Evolutionary conservation across 202 grass and related monocot species (phyloP).

Genomic region (Saccharum hybrid): DNA sequence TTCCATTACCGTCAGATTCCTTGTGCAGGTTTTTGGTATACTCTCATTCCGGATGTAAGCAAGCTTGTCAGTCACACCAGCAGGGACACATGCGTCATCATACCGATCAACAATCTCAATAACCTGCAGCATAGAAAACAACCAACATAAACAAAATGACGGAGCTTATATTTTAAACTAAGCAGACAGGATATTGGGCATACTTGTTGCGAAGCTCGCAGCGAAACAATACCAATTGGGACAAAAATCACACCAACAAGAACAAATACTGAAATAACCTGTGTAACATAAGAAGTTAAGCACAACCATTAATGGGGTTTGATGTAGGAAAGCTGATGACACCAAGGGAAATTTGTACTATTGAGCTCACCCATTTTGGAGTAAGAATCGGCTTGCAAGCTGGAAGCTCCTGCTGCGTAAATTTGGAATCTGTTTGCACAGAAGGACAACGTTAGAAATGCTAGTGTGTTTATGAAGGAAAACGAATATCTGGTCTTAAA

Average conservation of each 20-base stretch:
- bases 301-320: slow-evolving; percentile 15
- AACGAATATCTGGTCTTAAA: neutral
- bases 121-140: slow-evolving; percentile 67
- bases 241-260: slow-evolving; percentile 82
- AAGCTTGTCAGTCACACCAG: slow-evolving; percentile 59
- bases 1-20: slow-evolving; percentile 68
- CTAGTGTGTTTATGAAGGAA: neutral
- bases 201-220: slow-evolving; percentile 83
- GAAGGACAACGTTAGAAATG: slow-evolving; percentile 10
- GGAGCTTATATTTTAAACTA: neutral
- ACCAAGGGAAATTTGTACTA: neutral
- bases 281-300: slow-evolving; percentile 39
- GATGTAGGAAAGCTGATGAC: slow-evolving; percentile 13
- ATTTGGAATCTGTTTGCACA: slow-evolving; percentile 77
- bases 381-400: slow-evolving; percentile 88
- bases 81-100: slow-evolving; percentile 66
- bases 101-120: slow-evolving; percentile 93
- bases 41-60: slow-evolving; percentile 66
- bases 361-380: slow-evolving; percentile 65
- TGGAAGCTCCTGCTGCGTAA: slow-evolving; percentile 91
- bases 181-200: slow-evolving; percentile 10
- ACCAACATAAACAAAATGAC: slow-evolving; percentile 21
- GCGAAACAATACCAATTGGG: slow-evolving; percentile 73
- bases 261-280: slow-evolving; percentile 86
- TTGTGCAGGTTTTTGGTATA: slow-evolving; percentile 61